These are phyloP conservation scores for Saccharomycopsis crataegensis DNA, from an alignment of 1,139 yeast genomes.

Conservation along the genomic window DNA sequence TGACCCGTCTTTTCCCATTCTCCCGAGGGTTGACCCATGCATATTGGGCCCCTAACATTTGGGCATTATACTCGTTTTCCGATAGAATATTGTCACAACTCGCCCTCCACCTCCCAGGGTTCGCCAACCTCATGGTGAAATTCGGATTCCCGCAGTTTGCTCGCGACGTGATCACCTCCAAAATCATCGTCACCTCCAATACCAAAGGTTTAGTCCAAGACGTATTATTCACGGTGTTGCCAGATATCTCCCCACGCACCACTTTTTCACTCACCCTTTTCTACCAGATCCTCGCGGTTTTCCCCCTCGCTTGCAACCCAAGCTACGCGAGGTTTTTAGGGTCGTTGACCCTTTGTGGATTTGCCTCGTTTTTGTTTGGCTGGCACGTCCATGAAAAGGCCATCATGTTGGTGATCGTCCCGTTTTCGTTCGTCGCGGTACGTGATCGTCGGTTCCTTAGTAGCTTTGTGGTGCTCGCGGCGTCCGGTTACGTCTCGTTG, in stretches of 20 bases:
- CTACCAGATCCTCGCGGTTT: slow-evolving; percentile 66
- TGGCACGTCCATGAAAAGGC: slow-evolving; percentile 99
- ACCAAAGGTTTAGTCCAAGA: slow-evolving; percentile 93
- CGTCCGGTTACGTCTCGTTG: slow-evolving; percentile 80
- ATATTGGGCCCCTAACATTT: slow-evolving; percentile 97
- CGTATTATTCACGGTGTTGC: slow-evolving; percentile 71
- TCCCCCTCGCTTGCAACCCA: slow-evolving; percentile 72
- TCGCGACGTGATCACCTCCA: slow-evolving; percentile 25
- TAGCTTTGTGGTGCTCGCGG: slow-evolving; percentile 58
- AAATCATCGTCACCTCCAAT: slow-evolving; percentile 32
- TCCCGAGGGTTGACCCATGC: slow-evolving; percentile 96
- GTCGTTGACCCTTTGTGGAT: slow-evolving; percentile 81
- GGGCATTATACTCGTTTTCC: slow-evolving; percentile 89
- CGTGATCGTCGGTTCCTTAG: slow-evolving; percentile 65
- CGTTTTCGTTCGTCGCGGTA: slow-evolving; percentile 71
- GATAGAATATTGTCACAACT: slow-evolving; percentile 64
- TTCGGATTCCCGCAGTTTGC: slow-evolving; percentile 26
- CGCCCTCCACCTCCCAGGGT: slow-evolving; percentile 39
- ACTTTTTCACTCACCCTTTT: slow-evolving; percentile 76
- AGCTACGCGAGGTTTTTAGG: slow-evolving; percentile 75
- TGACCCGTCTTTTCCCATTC: slow-evolving; percentile 78
- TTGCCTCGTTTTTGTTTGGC: slow-evolving; percentile 86
- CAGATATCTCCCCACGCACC: slow-evolving; percentile 67
- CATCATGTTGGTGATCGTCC: slow-evolving; percentile 78
- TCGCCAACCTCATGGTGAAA: slow-evolving; percentile 30